Evolutionary conservation across 805 yeast species (phyloP), one percentile per base, ranked within the genome.

Genomic region (Priceomyces castillae): DNA sequence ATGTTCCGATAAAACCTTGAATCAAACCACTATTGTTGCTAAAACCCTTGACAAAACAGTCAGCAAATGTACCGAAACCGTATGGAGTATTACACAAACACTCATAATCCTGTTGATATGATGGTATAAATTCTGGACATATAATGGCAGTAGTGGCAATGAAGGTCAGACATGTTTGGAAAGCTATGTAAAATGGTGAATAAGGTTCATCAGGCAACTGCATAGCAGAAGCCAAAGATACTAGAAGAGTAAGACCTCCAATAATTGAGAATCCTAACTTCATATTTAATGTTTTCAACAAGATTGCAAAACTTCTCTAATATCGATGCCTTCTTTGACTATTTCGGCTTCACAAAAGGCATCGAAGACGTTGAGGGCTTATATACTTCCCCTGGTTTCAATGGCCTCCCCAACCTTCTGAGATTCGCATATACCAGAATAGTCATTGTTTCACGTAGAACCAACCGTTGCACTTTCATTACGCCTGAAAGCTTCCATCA

Each of bases 31-130:
- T 46, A 15, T 48, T 34, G 40, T 57, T 56, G n/a, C 48, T 18
- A 31, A 53, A 57, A 10, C 61, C 62, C 23, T 43, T 46, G 12
- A 57, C 51, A 15, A 56, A 47, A 42, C 62, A 57, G 14, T 56
- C 56, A 11, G 56, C 28, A 14, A 56, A 22, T 12, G 56, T 52
- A 11, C 58, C 60, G 31, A 57, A 56, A 1, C 58, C 59, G 25
- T 51, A 34, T 11, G 42, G 47, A 14, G 34, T 35, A 9, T 37
- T 37, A 45, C 62, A 57, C 17, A 37, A 51, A 30, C 61, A 57
- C 9, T 30, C 31, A 11, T 43, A 37, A 16, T 18, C 22, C 2
- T 7, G 9, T 11, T 12, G 12, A 18, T 12, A 16, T n/a, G 9
- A 20, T 11, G 6, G 41, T 4, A 14, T 7, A 14, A 37, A 42